Conservation (phyloP, 1,284 basidiomycete species). For the Kwoniella shivajii region DNA sequence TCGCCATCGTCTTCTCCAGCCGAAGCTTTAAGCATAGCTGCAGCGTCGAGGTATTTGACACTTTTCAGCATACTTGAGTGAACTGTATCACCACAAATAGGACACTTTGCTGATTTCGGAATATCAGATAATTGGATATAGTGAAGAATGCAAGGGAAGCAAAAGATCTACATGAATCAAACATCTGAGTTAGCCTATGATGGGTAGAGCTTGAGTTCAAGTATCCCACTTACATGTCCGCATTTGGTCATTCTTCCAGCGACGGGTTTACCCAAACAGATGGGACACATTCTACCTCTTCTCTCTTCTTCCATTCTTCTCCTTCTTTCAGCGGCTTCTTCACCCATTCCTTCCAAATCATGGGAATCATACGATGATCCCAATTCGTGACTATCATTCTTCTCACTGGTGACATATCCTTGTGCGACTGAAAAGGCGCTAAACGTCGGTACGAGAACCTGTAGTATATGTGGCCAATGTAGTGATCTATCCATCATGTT, state of each 20-base stretch:
- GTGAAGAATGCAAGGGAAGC: constrained; percentile 88
- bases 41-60: constrained; percentile 63
- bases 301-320: constrained; percentile 48
- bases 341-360: constrained; percentile 40
- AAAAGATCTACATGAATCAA: constrained; percentile 67
- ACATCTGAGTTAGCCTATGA: too few species aligned
- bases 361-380: constrained; percentile 28
- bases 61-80: constrained; percentile 88
- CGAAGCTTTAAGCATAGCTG: constrained; percentile 40
- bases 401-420: constrained; percentile 45
- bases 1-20: constrained; percentile 30
- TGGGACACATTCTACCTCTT: constrained; percentile 75
- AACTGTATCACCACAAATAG: constrained; percentile 94
- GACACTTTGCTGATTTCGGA: constrained; percentile 82
- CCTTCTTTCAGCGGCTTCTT: constrained; percentile 37
- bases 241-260: constrained; percentile 97
- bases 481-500: constrained; percentile 75
- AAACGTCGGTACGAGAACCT: constrained; percentile 84
- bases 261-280: constrained; percentile 81
- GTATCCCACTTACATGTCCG: constrained; percentile 76
- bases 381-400: constrained; percentile 9
- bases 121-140: constrained; percentile 82
- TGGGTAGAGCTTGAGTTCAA: too few species aligned
- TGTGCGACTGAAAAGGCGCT: constrained; percentile 54
- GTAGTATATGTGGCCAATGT: constrained; percentile 94